A percentile compares a stretch with the other conserved stretches of the same genome.
Evolutionary conservation across 257 asterid genomes (phyloP).

Genomic region (Petunia secreta): DNA sequence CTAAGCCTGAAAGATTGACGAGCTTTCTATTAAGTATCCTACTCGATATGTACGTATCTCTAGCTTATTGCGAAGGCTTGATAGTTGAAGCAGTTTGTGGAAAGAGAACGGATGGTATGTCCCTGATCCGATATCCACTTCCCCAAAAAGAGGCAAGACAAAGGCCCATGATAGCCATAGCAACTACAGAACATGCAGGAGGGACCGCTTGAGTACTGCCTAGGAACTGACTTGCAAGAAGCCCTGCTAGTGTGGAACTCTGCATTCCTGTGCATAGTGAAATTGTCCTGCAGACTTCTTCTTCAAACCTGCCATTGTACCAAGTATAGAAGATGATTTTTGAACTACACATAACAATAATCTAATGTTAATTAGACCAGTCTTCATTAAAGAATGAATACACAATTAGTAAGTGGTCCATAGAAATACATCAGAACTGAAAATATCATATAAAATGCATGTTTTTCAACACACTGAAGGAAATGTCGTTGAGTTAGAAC

Average conservation of each 20-base stretch:
- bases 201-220: slow-evolving; percentile 92
- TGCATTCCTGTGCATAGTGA: slow-evolving; percentile 98
- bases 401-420: too few species aligned
- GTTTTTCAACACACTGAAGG: not conserved
- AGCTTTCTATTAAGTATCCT: slow-evolving; percentile 18
- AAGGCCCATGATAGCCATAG: slow-evolving; percentile 99
- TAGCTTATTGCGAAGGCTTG: slow-evolving; percentile 36
- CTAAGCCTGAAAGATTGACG: slow-evolving; percentile 13
- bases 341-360: not conserved
- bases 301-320: slow-evolving; percentile 65
- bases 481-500: not conserved
- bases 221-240: slow-evolving; percentile 87
- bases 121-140: slow-evolving; percentile 66
- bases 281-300: slow-evolving; percentile 81
- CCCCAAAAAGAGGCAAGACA: slow-evolving; percentile 99
- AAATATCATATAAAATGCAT: too few species aligned
- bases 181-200: slow-evolving; percentile 92
- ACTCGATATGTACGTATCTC: not conserved
- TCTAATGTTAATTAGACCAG: not conserved
- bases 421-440: too few species aligned
- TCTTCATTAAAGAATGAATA: not conserved
- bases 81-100: slow-evolving; percentile 49
- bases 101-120: slow-evolving; percentile 44
- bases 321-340: not conserved
- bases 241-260: slow-evolving; percentile 94